phyloP scores from a whole-genome alignment of 441 rosid genomes.

The Monsonia emarginata region DNA sequence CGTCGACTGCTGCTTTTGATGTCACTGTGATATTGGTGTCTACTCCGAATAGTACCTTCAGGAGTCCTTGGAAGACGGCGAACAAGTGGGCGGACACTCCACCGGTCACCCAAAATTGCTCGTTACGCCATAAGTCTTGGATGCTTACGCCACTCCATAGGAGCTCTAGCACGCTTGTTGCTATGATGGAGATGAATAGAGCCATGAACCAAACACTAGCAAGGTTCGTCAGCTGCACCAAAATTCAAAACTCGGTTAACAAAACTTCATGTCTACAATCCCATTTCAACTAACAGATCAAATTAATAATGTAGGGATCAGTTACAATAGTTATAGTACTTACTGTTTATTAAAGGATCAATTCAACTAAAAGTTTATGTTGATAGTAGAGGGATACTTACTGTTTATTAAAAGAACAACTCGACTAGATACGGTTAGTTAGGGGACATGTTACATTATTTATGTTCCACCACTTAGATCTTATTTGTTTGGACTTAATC shows the following conservation, averaged over 20 bases:
- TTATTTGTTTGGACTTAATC: no score
- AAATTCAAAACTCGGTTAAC: conserved; percentile 3
- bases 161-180: conserved; percentile 94
- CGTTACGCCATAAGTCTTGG: conserved; percentile 99
- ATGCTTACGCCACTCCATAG: conserved; percentile 99
- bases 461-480: no score
- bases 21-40: conserved; percentile 96
- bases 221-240: conserved; percentile 81
- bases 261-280: not conserved
- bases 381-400: no score
- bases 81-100: conserved; percentile 92
- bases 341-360: no score
- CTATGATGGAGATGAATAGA: conserved; percentile 94
- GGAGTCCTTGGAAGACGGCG: conserved; percentile 92
- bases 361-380: no score
- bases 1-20: conserved; percentile 83
- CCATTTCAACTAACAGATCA: no score
- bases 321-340: no score
- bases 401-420: no score
- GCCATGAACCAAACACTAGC: conserved; percentile 97
- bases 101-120: conserved; percentile 98
- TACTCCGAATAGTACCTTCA: conserved; percentile 87
- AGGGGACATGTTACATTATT: no score
- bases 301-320: no score
- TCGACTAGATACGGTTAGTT: no score